These are phyloP conservation scores for Sordariomycetes sp. DNA, from an alignment of 2,329 filamentous ascomycete genomes.

Conservation along the genomic window DNA sequence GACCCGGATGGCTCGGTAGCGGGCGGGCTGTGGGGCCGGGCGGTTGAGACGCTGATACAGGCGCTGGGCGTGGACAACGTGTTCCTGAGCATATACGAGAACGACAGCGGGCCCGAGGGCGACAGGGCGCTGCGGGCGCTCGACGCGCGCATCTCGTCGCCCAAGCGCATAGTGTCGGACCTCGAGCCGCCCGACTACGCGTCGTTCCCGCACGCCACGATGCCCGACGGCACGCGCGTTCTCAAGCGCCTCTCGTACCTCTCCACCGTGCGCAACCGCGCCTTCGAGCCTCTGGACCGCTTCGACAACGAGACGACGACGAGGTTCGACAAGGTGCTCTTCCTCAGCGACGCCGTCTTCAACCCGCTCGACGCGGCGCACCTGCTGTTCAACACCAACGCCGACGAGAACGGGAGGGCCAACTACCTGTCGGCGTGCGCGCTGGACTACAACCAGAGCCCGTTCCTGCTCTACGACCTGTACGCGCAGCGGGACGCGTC, in stretches of 20 bases:
- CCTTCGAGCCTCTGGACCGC: slow-evolving; percentile 50
- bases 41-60: slow-evolving; percentile 50
- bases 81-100: slow-evolving; percentile 65
- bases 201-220: slow-evolving; percentile 45
- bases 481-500: slow-evolving; percentile 61
- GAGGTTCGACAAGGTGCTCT: slow-evolving; percentile 46
- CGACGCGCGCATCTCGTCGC: slow-evolving; percentile 30
- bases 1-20: slow-evolving; percentile 51
- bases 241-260: slow-evolving; percentile 66
- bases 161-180: slow-evolving; percentile 46
- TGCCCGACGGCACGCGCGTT: slow-evolving; percentile 52
- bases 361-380: slow-evolving; percentile 39
- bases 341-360: slow-evolving; percentile 56
- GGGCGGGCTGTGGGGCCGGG: slow-evolving; percentile 51
- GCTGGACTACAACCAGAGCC: slow-evolving; percentile 45
- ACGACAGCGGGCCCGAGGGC: slow-evolving; percentile 50
- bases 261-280: slow-evolving; percentile 62
- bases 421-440: slow-evolving; percentile 61
- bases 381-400: slow-evolving; percentile 52
- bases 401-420: slow-evolving; percentile 35
- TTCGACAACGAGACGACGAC: slow-evolving; percentile 20
- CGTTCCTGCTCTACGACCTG: slow-evolving; percentile 62
- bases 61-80: slow-evolving; percentile 57
- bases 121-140: slow-evolving; percentile 43
- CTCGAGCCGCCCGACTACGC: slow-evolving; percentile 41